Evolutionary conservation across 176 grass and related monocot genomes (phyloP), one percentile per base, ranked within the genome.

Genomic region (Tillandsia fasciculata): DNA sequence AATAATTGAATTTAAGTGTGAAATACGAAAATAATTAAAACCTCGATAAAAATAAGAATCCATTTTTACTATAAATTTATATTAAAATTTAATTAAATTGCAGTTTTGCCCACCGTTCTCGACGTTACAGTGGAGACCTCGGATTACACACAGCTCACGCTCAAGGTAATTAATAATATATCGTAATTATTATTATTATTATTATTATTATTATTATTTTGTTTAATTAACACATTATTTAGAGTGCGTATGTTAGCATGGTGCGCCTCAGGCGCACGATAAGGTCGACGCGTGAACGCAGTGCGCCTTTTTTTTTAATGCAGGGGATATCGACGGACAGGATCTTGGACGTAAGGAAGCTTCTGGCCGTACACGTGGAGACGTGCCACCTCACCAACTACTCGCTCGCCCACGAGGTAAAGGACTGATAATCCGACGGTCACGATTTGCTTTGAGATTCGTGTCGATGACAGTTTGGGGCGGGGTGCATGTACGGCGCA

Each of bases 321-420:
- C 63, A 97, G 93, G 93, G 93, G 10, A 90, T 97, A 79, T 97
- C 93, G 17, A 97, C 93, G 47, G 93, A 97, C 51, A 81, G 74
- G 71, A 92, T 92, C 12, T 73, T 97, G 8, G 93, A 97, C 52
- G 64, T 97, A 0, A 79, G 84, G 9, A 92, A 85, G 89, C 83
- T 97, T 48, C 73, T 97, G 20, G 70, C 76, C 59, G 89, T 90
- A 86, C 93, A 97, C 69, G 93, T 90, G 50, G 86, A 92, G 72
- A 90, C 89, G 1, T 97, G 89, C 83, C 89, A 90, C 81, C 63
- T 92, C 79, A 97, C 89, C 79, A 90, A 79, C 59, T 92, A 85
- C 75, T 90, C 86, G 10, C 53, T 97, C 48, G 89, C 84, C 26
- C 89, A 97, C 65, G 93, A 97, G 93, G 93, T 96, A 88, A 29